Evolutionary conservation across 345 rosid species (phyloP).

Genomic region (Garcia nutans): DNA sequence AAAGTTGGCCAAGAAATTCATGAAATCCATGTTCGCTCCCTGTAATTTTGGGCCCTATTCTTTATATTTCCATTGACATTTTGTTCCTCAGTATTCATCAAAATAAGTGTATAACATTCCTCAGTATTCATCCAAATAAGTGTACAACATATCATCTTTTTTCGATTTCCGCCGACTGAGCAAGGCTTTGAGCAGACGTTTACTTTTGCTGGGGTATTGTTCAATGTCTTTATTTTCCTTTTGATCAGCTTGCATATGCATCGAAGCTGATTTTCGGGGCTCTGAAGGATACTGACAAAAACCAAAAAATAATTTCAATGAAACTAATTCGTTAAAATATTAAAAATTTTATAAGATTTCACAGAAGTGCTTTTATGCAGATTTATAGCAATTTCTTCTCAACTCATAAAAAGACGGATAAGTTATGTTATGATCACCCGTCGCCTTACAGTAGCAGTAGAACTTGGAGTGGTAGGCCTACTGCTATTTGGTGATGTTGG

Average conservation of each 20-base stretch:
- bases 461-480: conserved; percentile 56
- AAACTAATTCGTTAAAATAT: neutral
- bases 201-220: conserved; percentile 46
- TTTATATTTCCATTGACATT: neutral
- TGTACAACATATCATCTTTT: conserved; percentile 32
- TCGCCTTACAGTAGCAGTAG: conserved; percentile 39
- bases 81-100: conserved; percentile 50
- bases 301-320: conserved; percentile 12
- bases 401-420: neutral
- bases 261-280: conserved; percentile 48
- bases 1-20: neutral
- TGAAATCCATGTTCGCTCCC: conserved; percentile 11
- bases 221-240: conserved; percentile 41
- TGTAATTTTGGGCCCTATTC: neutral
- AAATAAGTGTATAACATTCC: conserved; percentile 26
- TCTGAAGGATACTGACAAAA: conserved; percentile 41
- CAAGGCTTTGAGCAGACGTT: conserved; percentile 61
- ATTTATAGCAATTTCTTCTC: neutral
- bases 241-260: conserved; percentile 50
- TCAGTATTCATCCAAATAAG: conserved; percentile 54
- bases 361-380: conserved; percentile 10
- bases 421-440: conserved; percentile 43
- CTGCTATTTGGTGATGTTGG: conserved; percentile 60
- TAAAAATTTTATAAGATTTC: conserved; percentile 11
- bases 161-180: conserved; percentile 60